Conservation (phyloP, 495 filamentous ascomycete species). For the Talaromyces thailandensis region DNA sequence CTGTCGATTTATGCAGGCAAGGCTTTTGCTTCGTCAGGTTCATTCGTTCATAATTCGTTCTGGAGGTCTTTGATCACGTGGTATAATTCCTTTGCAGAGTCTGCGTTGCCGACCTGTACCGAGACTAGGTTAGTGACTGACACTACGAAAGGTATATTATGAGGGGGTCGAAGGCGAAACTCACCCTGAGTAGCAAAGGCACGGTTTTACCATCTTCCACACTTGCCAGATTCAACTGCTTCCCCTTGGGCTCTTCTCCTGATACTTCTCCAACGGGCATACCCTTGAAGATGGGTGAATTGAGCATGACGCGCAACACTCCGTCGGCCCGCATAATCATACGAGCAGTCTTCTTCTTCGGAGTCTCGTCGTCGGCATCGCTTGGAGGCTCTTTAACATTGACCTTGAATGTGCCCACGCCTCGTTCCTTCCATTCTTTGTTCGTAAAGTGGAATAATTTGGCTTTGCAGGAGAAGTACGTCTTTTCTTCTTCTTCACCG, state of each 20-base stretch:
- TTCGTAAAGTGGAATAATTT: constrained; percentile 69
- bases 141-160: neutral
- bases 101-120: constrained; percentile 33
- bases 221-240: constrained; percentile 52
- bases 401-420: constrained; percentile 72
- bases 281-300: constrained; percentile 62
- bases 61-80: constrained; percentile 26
- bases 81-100: constrained; percentile 31
- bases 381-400: constrained; percentile 47
- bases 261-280: constrained; percentile 58
- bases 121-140: constrained; percentile 11
- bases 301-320: constrained; percentile 76
- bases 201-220: constrained; percentile 49
- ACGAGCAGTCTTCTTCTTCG: constrained; percentile 47
- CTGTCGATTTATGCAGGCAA: neutral
- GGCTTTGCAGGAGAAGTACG: constrained; percentile 54
- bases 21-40: neutral
- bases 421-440: constrained; percentile 82
- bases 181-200: constrained; percentile 64
- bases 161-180: constrained; percentile 13
- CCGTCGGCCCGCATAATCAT: constrained; percentile 86
- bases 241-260: constrained; percentile 40
- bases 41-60: constrained; percentile 15
- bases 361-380: constrained; percentile 32
- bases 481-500: constrained; percentile 59